phyloP scores from a whole-genome alignment of 768 basidiomycete genomes.

The Pisolithus marmoratus region DNA sequence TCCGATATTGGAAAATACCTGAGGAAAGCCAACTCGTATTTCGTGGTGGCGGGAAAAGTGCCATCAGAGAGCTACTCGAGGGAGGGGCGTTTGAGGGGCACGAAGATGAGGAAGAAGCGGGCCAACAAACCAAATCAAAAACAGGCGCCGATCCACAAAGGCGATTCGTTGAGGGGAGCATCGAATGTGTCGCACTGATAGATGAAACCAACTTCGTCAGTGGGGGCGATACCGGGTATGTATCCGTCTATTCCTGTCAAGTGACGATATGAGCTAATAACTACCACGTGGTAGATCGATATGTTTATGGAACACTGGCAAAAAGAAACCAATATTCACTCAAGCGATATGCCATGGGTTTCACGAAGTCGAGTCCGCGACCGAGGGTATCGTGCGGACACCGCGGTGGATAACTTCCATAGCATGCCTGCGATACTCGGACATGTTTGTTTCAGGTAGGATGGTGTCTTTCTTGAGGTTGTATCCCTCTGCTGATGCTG shows the following conservation, averaged over 20 bases:
- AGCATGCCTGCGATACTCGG: conserved; percentile 79
- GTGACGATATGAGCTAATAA: not conserved
- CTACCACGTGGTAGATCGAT: conserved; percentile 49
- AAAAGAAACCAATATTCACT: conserved; percentile 93
- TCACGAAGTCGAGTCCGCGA: conserved; percentile 61
- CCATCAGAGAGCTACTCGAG: conserved; percentile 74
- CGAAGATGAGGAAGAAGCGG: conserved; percentile 45
- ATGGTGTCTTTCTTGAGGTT: not conserved
- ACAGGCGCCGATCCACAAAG: conserved; percentile 27
- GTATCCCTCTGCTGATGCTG: not conserved
- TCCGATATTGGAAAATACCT: conserved; percentile 92
- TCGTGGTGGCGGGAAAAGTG: conserved; percentile 87
- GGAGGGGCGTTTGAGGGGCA: conserved; percentile 60
- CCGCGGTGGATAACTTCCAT: conserved; percentile 92
- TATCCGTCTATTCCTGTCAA: conserved; percentile 12
- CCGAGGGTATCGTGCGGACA: conserved; percentile 67
- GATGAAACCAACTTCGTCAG: conserved; percentile 91
- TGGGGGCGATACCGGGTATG: conserved; percentile 95
- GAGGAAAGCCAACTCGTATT: conserved; percentile 96
- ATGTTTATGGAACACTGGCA: conserved; percentile 83
- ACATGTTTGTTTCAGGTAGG: conserved; percentile 85
- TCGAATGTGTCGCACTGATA: conserved; percentile 91
- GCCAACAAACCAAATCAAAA: conserved; percentile 32
- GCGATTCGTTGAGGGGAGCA: conserved; percentile 79
- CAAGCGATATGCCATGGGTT: conserved; percentile 85